phyloP scores from a whole-genome alignment of 805 yeast genomes.

The Cyberlindnera veronae region DNA sequence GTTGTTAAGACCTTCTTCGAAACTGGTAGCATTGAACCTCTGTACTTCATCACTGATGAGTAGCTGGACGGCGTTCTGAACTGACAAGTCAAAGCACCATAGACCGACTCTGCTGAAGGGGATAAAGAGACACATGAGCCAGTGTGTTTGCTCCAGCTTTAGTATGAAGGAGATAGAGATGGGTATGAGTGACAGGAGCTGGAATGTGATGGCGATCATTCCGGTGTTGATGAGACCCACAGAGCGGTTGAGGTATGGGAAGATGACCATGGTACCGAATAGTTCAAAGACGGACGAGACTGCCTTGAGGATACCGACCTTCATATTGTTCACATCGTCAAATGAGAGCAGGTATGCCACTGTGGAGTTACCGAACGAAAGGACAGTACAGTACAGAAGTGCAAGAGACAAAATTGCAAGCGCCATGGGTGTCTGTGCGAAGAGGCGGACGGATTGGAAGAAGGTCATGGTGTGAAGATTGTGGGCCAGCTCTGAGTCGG shows the following conservation, averaged over 20 bases:
- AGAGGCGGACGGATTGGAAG: constrained; percentile 17
- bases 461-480: constrained; percentile 10
- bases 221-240: constrained; percentile 33
- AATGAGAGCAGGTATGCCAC: constrained; percentile 33
- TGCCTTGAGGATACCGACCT: constrained; percentile 33
- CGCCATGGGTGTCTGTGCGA: constrained; percentile 26
- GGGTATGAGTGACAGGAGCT: constrained; percentile 28
- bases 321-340: constrained; percentile 28
- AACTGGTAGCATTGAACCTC: constrained; percentile 33
- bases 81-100: constrained; percentile 40
- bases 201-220: constrained; percentile 28
- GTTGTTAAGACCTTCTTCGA: constrained; percentile 32
- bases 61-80: constrained; percentile 33
- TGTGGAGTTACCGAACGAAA: constrained; percentile 36
- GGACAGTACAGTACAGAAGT: constrained; percentile 34
- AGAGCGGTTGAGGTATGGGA: constrained; percentile 26
- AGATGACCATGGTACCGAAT: constrained; percentile 29
- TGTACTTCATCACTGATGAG: constrained; percentile 29
- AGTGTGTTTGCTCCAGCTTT: constrained; percentile 13
- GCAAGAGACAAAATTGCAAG: constrained; percentile 31
- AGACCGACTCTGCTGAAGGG: constrained; percentile 36
- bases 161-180: constrained; percentile 23
- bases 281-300: constrained; percentile 33
- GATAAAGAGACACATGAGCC: constrained; percentile 24
- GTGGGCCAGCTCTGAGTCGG: too few relatives aligned